Evolutionary conservation across 495 filamentous ascomycete species (phyloP).

Genomic region (Neurospora africana): DNA sequence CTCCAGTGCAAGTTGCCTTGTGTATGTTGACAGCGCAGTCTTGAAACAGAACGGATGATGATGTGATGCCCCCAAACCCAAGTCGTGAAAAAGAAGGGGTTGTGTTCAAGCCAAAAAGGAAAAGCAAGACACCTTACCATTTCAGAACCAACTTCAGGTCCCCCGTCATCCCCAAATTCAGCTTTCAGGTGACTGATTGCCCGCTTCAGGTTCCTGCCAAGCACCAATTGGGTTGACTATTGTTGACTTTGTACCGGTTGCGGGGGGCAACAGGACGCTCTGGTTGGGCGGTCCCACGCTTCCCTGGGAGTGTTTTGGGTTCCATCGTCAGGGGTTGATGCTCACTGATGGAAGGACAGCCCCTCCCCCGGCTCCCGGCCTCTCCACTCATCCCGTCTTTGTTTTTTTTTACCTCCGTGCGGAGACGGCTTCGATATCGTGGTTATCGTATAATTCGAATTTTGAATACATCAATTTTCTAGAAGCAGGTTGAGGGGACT

Average conservation of each 20-base stretch:
- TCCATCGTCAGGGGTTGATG: not conserved
- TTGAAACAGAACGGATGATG: not conserved
- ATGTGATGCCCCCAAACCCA: not conserved
- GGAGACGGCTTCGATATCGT: not conserved
- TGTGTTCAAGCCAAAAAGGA: not conserved
- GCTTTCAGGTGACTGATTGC: not conserved
- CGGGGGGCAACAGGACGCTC: constrained; percentile 3
- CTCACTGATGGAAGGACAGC: not conserved
- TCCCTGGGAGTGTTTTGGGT: not conserved
- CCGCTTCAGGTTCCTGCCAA: not conserved
- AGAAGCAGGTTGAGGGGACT: not conserved
- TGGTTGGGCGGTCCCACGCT: not conserved
- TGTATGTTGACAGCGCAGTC: not conserved
- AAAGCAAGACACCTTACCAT: not conserved
- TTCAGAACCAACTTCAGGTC: not conserved
- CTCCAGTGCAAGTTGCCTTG: not conserved
- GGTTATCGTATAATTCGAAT: not conserved
- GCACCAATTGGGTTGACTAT: not conserved
- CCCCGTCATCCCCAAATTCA: not conserved
- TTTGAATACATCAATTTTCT: not conserved
- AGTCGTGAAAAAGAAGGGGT: not conserved
- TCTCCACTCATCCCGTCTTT: not conserved
- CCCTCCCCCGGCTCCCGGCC: not conserved
- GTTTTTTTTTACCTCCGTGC: not conserved
- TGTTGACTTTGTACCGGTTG: constrained; percentile 4